These are phyloP conservation scores for Onygena corvina DNA, from an alignment of 2,329 filamentous ascomycete species.

Conservation along the genomic window DNA sequence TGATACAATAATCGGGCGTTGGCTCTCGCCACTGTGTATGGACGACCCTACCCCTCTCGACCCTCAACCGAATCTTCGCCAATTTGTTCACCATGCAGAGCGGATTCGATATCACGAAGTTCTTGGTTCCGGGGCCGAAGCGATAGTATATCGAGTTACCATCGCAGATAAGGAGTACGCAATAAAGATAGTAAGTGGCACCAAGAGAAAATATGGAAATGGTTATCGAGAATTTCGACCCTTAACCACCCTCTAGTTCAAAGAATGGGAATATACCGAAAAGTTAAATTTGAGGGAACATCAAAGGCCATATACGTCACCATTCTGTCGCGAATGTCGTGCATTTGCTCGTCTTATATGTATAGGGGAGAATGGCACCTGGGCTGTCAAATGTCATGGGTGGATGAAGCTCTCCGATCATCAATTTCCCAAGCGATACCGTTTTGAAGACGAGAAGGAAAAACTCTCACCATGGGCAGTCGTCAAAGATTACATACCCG, in stretches of 20 bases:
- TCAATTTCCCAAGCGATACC: constrained; percentile 6
- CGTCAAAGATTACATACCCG: constrained; percentile 12
- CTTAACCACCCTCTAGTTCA: background rate
- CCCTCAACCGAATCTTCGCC: constrained; percentile 10
- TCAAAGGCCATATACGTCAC: constrained; percentile 3
- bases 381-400: constrained; percentile 14
- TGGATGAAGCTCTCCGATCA: constrained; percentile 14
- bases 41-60: constrained; percentile 8
- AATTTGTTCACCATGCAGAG: constrained; percentile 11
- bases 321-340: constrained; percentile 12
- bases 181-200: constrained; percentile 11
- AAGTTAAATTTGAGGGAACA: background rate
- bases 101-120: constrained; percentile 1
- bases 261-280: background rate
- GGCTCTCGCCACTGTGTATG: constrained; percentile 12
- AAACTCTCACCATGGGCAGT: constrained; percentile 10
- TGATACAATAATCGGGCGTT: constrained; percentile 9
- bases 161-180: constrained; percentile 9
- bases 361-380: constrained; percentile 12
- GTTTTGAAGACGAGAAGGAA: background rate
- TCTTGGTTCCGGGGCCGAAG: constrained; percentile 9
- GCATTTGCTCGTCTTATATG: constrained; percentile 13
- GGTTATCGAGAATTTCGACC: background rate
- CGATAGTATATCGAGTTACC: constrained; percentile 7
- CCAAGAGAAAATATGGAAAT: background rate